Evolutionary conservation across 1,284 basidiomycete species (phyloP), one percentile per base, ranked within the genome.

Genomic region (Tilletia caries): DNA sequence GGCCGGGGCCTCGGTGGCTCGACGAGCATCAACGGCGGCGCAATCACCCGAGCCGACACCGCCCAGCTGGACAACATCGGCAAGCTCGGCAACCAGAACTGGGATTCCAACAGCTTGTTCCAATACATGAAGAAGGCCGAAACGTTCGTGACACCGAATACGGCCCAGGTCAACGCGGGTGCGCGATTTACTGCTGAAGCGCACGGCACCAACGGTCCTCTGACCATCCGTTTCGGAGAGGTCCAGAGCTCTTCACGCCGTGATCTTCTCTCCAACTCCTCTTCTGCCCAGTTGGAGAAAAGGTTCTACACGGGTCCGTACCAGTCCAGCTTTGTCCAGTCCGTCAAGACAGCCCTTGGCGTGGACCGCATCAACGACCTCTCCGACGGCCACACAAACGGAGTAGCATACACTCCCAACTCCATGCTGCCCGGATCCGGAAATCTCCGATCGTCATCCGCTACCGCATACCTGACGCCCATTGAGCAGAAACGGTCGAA

Each of bases 1-100:
- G 88, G 88, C 1, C 88, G 87, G 76, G 88, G 88, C 0, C 85
- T 90, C 2, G 89, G 89, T 34, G 89, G 89, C 1, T 85, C 86
- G 64, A 86, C 87, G 43, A 87, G 87, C 1, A 88, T 89, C 79
- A 89, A 89, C 75, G 88, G 88, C 34, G 87, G 83, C 13, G 83
- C 85, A 12, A 32, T 89, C 87, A 83, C 88, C 8, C 23, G 25
- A 3, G n/a, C 18, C 6, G 54, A 60, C 54, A 25, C 29, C 54
- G 54, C 29, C 23, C 54, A 60, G 27, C 20, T 60, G 20, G 54
- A 60, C 54, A 60, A 60, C 54, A 60, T 60, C 54, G 54, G 54
- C 54, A 60, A 60, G n/a, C 84, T 89, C 1, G 87, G 87, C 68
- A 79, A 85, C 5, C 83, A 68, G 2, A 65, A 84, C 6, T 90